Base-by-base conservation (phyloP, 2,329 filamentous ascomycete genomes). In the Lomentospora prolificans region DNA sequence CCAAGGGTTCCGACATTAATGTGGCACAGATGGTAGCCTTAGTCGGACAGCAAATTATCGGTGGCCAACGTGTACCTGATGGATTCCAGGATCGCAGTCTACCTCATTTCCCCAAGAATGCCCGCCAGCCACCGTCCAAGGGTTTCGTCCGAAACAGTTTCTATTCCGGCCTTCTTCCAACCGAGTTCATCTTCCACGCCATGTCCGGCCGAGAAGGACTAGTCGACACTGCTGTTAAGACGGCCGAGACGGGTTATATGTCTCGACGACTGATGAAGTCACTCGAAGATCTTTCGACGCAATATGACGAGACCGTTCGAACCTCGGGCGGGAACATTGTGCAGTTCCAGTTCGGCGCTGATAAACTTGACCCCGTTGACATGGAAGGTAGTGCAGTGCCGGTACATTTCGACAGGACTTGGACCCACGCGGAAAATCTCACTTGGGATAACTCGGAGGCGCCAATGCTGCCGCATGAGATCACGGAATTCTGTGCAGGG, bases 171-270 rank as follows among this genome's bases (percentile, higher is more conserved):
- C 76, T 99, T 1, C 80, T 86, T 1, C 92, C 94, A 2, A 90
- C 89, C 0, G 94, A 99, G 65, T 97, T 99, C 69, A 81, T 97
- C 57, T 97, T 99, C 72, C 94, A 99, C 80, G 94, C 94, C 62
- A 96, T 97, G 74, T 96, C 90, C 64, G 94, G 94, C 64, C 88
- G 94, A 83, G 94, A 97, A 82, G 94, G 94, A 82, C 75, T 99
- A 62, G 91, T 99, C 65, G 94, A 99, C 80, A 99, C 94, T 2
- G 94, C 94, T 59, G 94, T 97, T 73, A 99, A 99, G 75, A 99
- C 94, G 55, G 94, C 94, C 55, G 94, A 99, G 70, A 99, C 94
- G 9, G 94, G 94, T 61, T 99, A 99, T 73, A 99, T 99, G 94
- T 97, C 92, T 60, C 86, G 94, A 72, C 85, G 94, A 62, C 70